phyloP scores from a whole-genome alignment of 768 basidiomycete genomes.

The Kwoniella europaea region DNA sequence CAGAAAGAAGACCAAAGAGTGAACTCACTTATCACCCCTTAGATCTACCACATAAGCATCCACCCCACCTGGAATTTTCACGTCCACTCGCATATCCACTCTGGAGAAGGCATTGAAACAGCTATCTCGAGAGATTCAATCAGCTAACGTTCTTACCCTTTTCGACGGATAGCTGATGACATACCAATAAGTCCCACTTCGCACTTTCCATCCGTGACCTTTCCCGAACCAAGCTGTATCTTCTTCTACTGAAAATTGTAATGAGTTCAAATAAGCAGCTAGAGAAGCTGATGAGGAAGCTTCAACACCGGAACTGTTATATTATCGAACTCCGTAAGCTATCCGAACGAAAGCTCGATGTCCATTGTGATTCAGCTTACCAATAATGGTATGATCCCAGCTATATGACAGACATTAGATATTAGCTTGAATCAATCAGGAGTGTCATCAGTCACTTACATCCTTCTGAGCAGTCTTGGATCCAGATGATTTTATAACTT shows the following conservation, averaged over 20 bases:
- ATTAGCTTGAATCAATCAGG: neutral
- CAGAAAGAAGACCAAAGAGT: slow-evolving; percentile 17
- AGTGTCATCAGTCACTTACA: slow-evolving; percentile 63
- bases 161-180: slow-evolving; percentile 41
- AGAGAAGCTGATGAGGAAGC: slow-evolving; percentile 96
- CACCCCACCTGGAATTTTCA: slow-evolving; percentile 97
- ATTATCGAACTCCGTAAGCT: neutral
- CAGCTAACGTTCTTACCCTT: neutral
- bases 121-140: slow-evolving; percentile 58
- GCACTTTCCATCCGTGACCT: slow-evolving; percentile 82
- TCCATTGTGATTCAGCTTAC: slow-evolving; percentile 23
- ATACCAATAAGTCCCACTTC: slow-evolving; percentile 90
- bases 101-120: slow-evolving; percentile 98
- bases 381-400: slow-evolving; percentile 92
- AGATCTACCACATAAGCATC: slow-evolving; percentile 91
- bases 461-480: slow-evolving; percentile 77
- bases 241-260: slow-evolving; percentile 95
- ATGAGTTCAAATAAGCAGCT: slow-evolving; percentile 96
- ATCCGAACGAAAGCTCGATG: neutral
- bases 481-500: slow-evolving; percentile 90
- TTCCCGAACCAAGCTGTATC: slow-evolving; percentile 86
- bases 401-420: slow-evolving; percentile 60
- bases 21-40: slow-evolving; percentile 83
- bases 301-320: slow-evolving; percentile 86
- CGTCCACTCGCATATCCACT: slow-evolving; percentile 94